Evolutionary conservation across 768 basidiomycete genomes (phyloP).

Genomic region (Podaxis sp.): DNA sequence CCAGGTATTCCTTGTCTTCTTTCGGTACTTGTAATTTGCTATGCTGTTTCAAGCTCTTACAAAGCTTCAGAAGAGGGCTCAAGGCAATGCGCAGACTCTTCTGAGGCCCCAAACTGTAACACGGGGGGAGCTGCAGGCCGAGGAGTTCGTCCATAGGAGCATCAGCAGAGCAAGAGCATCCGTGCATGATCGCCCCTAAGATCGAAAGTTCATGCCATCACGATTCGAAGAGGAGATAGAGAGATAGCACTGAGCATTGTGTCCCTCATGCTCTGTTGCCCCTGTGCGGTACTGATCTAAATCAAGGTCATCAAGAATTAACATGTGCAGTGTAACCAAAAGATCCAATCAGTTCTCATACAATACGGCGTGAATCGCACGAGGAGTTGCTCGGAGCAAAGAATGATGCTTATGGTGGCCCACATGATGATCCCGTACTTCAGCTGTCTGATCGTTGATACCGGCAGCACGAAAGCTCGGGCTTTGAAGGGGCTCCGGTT

Average conservation of each 20-base stretch:
- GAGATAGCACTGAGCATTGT: neutral
- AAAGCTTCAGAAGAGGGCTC: neutral
- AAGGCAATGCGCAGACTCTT: neutral
- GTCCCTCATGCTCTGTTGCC: neutral
- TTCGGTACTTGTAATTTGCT: neutral
- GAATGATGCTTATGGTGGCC: neutral
- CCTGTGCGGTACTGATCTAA: neutral
- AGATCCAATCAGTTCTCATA: neutral
- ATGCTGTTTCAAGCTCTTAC: neutral
- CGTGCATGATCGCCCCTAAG: neutral
- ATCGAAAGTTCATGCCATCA: neutral
- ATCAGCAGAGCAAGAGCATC: neutral
- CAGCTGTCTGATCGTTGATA: too few relatives aligned
- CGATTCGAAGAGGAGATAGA: neutral
- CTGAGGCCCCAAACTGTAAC: neutral
- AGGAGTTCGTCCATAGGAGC: neutral
- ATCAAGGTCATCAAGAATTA: neutral
- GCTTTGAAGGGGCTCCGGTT: too few relatives aligned
- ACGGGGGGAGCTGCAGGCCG: neutral
- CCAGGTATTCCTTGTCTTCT: neutral
- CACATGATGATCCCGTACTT: too few relatives aligned
- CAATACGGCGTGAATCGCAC: neutral
- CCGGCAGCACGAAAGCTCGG: too few relatives aligned
- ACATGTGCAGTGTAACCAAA: neutral
- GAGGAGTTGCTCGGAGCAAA: neutral